Evolutionary conservation across 352 stramenopile genomes (phyloP).

Genomic region (Phytopythium aichiense): DNA sequence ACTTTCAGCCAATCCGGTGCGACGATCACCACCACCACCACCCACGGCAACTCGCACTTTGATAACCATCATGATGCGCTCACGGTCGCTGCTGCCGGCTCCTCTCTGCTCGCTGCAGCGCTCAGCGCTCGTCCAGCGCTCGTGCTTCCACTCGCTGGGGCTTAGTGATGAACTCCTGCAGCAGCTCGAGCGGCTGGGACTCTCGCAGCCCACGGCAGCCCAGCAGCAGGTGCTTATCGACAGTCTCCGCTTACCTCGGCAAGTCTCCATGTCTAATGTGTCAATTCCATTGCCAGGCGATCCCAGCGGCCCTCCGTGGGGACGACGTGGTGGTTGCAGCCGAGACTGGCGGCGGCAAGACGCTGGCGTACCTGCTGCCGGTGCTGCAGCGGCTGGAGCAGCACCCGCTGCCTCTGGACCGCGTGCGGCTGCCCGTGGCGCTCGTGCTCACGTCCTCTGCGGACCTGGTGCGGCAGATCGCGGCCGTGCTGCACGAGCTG

Average conservation of each 20-base stretch:
- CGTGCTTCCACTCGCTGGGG: constrained; percentile 55
- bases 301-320: constrained; percentile 45
- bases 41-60: background rate
- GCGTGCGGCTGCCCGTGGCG: constrained; percentile 45
- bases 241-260: background rate
- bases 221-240: constrained; percentile 29
- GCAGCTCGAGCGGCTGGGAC: constrained; percentile 27
- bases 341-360: constrained; percentile 96
- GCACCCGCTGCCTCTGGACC: constrained; percentile 23
- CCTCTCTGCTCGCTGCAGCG: background rate
- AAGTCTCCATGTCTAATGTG: background rate
- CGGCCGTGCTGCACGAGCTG: constrained; percentile 34
- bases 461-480: constrained; percentile 81
- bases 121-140: background rate
- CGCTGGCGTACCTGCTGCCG: constrained; percentile 93
- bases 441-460: constrained; percentile 86
- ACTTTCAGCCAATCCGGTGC: too few relatives aligned
- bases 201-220: constrained; percentile 43
- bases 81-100: background rate
- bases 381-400: constrained; percentile 66
- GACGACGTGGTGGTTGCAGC: constrained; percentile 90
- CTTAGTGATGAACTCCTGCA: constrained; percentile 30
- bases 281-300: constrained; percentile 21
- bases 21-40: background rate
- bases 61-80: background rate